Percentiles rank a stretch among this genome's conserved stretches.
phyloP scores from a whole-genome alignment of 352 stramenopile species.

The Globisporangium viniferum region DNA sequence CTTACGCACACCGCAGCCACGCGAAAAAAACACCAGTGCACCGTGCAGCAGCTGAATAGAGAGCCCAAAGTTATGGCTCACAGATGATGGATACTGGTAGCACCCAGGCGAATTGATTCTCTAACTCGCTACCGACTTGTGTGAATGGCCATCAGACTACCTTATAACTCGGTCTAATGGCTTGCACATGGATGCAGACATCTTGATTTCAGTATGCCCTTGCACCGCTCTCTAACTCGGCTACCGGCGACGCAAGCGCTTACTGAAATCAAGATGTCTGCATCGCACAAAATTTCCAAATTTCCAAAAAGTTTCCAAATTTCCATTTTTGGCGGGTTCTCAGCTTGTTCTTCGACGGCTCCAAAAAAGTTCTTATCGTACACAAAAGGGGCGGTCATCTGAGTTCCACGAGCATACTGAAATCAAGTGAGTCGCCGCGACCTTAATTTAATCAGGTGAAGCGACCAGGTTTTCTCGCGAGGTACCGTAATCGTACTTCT shows the following conservation, averaged over 20 bases:
- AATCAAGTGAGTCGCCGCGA: background rate
- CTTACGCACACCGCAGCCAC: slow-evolving; percentile 4
- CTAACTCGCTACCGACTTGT: too few relatives aligned
- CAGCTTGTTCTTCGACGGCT: background rate
- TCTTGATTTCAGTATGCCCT: too few relatives aligned
- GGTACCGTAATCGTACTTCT: too few relatives aligned
- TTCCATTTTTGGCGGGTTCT: background rate
- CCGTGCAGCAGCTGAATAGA: background rate
- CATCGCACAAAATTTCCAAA: background rate
- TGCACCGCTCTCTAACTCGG: background rate
- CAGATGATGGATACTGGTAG: too few relatives aligned
- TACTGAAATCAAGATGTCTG: background rate
- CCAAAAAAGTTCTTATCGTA: background rate
- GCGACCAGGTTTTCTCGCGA: background rate
- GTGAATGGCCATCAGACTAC: too few relatives aligned
- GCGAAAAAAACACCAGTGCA: slow-evolving; percentile 9
- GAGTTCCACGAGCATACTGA: background rate
- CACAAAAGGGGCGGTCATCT: background rate
- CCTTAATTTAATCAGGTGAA: background rate
- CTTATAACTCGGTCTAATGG: too few relatives aligned
- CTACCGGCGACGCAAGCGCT: background rate
- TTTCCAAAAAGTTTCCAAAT: too few relatives aligned
- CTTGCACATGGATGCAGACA: too few relatives aligned
- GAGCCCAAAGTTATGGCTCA: background rate
- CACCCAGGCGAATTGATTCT: too few relatives aligned